These are phyloP conservation scores for Scedosporium apiospermum DNA, from an alignment of 2,329 filamentous ascomycete genomes.

Conservation along the genomic window DNA sequence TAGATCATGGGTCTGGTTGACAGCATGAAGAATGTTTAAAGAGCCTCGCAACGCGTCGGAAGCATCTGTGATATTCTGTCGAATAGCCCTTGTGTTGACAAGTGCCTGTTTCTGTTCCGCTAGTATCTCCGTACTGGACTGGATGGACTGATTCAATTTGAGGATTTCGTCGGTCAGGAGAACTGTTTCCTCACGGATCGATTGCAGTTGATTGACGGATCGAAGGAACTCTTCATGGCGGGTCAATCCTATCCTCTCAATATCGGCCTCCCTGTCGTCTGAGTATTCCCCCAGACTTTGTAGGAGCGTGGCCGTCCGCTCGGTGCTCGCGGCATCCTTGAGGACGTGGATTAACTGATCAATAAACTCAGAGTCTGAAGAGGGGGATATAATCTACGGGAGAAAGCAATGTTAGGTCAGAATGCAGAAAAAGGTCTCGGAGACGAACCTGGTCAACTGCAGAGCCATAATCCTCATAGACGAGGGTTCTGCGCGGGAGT, in stretches of 20 bases:
- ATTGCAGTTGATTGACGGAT: slow-evolving; percentile 89
- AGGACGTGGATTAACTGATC: slow-evolving; percentile 92
- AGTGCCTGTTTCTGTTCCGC: slow-evolving; percentile 90
- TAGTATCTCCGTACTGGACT: slow-evolving; percentile 86
- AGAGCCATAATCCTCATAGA: slow-evolving; percentile 36
- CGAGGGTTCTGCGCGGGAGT: slow-evolving; percentile 36
- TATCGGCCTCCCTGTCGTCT: slow-evolving; percentile 78
- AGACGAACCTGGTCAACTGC: slow-evolving; percentile 34
- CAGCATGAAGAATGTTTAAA: slow-evolving; percentile 80
- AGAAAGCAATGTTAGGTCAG: slow-evolving; percentile 9
- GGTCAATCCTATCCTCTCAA: slow-evolving; percentile 87
- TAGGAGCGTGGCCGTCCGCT: slow-evolving; percentile 62
- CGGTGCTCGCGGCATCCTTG: slow-evolving; percentile 74
- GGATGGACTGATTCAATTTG: slow-evolving; percentile 86
- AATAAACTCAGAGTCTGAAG: slow-evolving; percentile 86
- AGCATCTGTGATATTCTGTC: slow-evolving; percentile 93
- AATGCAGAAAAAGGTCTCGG: slow-evolving; percentile 12
- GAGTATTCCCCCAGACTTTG: slow-evolving; percentile 70
- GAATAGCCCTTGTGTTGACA: slow-evolving; percentile 82
- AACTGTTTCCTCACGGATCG: slow-evolving; percentile 84
- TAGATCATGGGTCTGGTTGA: slow-evolving; percentile 90
- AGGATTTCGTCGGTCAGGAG: slow-evolving; percentile 83
- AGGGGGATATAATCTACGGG: slow-evolving; percentile 76
- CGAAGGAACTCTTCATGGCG: slow-evolving; percentile 95
- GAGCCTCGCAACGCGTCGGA: slow-evolving; percentile 83